These are phyloP conservation scores for Lecanicillium sp. DNA, from an alignment of 2,329 filamentous ascomycete species.

Conservation along the genomic window DNA sequence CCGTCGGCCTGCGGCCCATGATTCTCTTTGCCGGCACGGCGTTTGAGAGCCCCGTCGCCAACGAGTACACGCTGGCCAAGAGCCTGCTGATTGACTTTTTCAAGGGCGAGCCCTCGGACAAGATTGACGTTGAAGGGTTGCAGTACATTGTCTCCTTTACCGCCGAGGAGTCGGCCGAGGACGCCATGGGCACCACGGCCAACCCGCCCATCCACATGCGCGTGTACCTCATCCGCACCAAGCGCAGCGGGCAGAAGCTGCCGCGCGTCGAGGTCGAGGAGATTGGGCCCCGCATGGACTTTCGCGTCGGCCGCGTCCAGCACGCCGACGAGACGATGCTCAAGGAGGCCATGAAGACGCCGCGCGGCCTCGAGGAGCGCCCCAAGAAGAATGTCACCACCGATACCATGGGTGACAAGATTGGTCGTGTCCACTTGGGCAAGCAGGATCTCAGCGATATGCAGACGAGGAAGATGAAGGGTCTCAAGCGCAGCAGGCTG, in stretches of 20 bases:
- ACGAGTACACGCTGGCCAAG: conserved; percentile 80
- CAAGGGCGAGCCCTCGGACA: conserved; percentile 64
- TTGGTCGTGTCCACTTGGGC: conserved; percentile 84
- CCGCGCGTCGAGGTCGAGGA: conserved; percentile 91
- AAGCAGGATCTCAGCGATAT: conserved; percentile 80
- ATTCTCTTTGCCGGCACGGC: conserved; percentile 82
- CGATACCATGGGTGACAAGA: conserved; percentile 90
- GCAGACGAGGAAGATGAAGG: conserved; percentile 99
- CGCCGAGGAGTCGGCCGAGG: conserved; percentile 54
- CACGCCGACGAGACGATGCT: conserved; percentile 71
- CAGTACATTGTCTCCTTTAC: conserved; percentile 82
- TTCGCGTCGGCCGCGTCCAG: conserved; percentile 71
- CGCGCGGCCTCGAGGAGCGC: conserved; percentile 65
- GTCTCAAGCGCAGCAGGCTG: conserved; percentile 75
- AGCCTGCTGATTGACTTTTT: conserved; percentile 87
- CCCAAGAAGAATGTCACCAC: conserved; percentile 96
- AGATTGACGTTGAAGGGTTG: conserved; percentile 90
- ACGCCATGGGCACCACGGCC: conserved; percentile 30
- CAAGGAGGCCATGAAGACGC: conserved; percentile 87
- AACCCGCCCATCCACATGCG: conserved; percentile 60
- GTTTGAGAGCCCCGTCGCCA: conserved; percentile 74
- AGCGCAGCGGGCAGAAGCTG: conserved; percentile 77
- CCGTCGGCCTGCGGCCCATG: conserved; percentile 81
- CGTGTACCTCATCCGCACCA: conserved; percentile 79
- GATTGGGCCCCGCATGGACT: conserved; percentile 91